A percentile compares a stretch with the other conserved stretches of the same genome.
Conservation (phyloP, 2,329 filamentous ascomycete species). For the Aspergillus terreus region DNA sequence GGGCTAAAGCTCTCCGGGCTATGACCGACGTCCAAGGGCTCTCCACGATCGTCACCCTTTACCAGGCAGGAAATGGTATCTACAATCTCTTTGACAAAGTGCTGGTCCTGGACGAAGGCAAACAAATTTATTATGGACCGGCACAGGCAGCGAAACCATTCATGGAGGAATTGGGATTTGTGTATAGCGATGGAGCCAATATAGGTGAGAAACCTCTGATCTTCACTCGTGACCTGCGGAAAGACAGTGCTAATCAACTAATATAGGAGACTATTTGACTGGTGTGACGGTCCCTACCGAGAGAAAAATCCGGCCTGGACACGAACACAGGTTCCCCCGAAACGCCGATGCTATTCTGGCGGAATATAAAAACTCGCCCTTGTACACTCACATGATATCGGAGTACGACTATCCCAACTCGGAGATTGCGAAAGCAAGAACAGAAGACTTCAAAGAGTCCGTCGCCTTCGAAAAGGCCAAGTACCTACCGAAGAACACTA, state of each 20-base stretch:
- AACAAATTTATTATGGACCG: constrained; percentile 62
- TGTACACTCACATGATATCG: constrained; percentile 48
- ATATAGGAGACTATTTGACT: constrained; percentile 55
- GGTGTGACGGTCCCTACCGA: constrained; percentile 58
- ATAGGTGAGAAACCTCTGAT: constrained; percentile 36
- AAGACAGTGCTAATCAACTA: not conserved
- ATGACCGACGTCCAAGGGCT: constrained; percentile 58
- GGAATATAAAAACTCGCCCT: constrained; percentile 50
- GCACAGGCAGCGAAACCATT: constrained; percentile 56
- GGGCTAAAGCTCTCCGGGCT: constrained; percentile 53
- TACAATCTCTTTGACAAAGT: constrained; percentile 67
- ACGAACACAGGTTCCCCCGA: constrained; percentile 40
- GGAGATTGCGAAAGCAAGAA: constrained; percentile 46
- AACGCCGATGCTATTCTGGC: constrained; percentile 41
- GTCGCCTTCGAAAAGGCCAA: constrained; percentile 55
- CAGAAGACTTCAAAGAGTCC: constrained; percentile 51
- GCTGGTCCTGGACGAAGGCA: constrained; percentile 60
- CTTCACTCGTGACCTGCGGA: not conserved
- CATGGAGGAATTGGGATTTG: constrained; percentile 62
- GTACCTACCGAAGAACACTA: constrained; percentile 49
- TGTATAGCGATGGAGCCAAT: constrained; percentile 59
- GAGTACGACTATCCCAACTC: constrained; percentile 57
- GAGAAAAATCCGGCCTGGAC: constrained; percentile 39
- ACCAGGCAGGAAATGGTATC: constrained; percentile 40
- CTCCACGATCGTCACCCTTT: constrained; percentile 53